phyloP scores from a whole-genome alignment of 169 alveolate species.

The Babesia sp. region DNA sequence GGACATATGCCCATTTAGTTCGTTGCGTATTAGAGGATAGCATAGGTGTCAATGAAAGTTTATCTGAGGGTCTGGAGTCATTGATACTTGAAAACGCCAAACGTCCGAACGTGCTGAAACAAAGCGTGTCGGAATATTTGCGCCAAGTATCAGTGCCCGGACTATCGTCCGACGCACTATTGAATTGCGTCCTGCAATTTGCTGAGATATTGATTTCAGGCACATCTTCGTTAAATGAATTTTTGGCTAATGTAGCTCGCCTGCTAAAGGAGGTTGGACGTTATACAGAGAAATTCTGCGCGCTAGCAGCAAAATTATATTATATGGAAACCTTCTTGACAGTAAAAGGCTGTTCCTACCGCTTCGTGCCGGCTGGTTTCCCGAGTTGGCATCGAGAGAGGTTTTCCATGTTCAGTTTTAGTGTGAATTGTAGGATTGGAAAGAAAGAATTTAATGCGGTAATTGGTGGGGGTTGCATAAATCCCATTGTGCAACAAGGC shows the following conservation, averaged over 20 bases:
- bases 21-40: conserved; percentile 11
- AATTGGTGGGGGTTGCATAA: conserved; percentile 46
- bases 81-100: conserved; percentile 16
- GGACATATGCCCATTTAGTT: conserved; percentile 34
- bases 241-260: conserved; percentile 1
- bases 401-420: conserved; percentile 32
- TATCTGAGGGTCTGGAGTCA: not conserved
- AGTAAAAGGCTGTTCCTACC: conserved; percentile 5
- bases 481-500: conserved; percentile 22
- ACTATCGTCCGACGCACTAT: not conserved
- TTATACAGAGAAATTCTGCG: not conserved
- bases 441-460: conserved; percentile 27
- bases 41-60: not conserved
- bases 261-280: not conserved
- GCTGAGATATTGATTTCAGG: not conserved
- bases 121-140: conserved; percentile 3
- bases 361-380: conserved; percentile 30
- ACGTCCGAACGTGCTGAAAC: conserved; percentile 13
- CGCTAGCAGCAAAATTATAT: not conserved
- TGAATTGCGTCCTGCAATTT: conserved; percentile 9
- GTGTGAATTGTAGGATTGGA: conserved; percentile 18
- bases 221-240: not conserved
- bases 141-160: conserved; percentile 6
- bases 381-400: conserved; percentile 17
- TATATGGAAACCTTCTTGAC: conserved; percentile 35